Percentiles rank a stretch among this genome's conserved stretches.
These are phyloP conservation scores for Cladosporium austrohemisphaericum DNA, from an alignment of 2,329 filamentous ascomycete species.

Conservation along the genomic window DNA sequence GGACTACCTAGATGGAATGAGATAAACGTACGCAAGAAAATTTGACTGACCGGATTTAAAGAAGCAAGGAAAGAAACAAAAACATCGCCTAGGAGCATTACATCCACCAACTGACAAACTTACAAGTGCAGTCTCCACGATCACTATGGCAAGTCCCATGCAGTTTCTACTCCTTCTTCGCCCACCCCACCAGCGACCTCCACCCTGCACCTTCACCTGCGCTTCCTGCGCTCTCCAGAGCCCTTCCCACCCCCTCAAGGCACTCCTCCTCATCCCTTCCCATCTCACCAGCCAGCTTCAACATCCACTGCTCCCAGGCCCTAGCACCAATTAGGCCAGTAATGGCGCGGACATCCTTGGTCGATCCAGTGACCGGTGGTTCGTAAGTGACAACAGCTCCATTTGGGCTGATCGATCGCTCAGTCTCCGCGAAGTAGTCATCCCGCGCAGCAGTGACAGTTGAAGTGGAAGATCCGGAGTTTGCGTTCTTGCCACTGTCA, in stretches of 20 bases:
- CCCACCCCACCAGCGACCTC: slow-evolving; percentile 59
- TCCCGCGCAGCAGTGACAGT: slow-evolving; percentile 5
- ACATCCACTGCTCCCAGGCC: slow-evolving; percentile 95
- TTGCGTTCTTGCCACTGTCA: slow-evolving; percentile 30
- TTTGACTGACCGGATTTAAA: too few species aligned
- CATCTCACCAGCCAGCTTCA: slow-evolving; percentile 83
- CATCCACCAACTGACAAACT: too few species aligned
- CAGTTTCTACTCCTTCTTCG: slow-evolving; percentile 53
- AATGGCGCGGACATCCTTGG: slow-evolving; percentile 45
- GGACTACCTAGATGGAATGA: too few species aligned
- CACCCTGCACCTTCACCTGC: slow-evolving; percentile 46
- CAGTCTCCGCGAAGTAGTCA: slow-evolving; percentile 19
- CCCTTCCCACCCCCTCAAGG: slow-evolving; percentile 54
- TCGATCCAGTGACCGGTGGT: slow-evolving; percentile 34
- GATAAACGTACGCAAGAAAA: too few species aligned
- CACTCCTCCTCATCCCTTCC: slow-evolving; percentile 58
- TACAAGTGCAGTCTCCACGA: too few species aligned
- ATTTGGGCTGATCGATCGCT: slow-evolving; percentile 36
- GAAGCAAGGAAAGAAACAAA: too few species aligned
- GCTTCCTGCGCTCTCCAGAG: slow-evolving; percentile 59
- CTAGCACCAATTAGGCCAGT: slow-evolving; percentile 80
- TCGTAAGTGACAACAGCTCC: slow-evolving; percentile 28
- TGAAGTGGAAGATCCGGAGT: slow-evolving; percentile 7
- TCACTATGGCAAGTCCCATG: too few species aligned
- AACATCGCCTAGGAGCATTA: too few species aligned